Evolutionary conservation across 192 early-diverging fungal species (phyloP), one percentile per base, ranked within the genome.

Genomic region (Coemansia sp.): DNA sequence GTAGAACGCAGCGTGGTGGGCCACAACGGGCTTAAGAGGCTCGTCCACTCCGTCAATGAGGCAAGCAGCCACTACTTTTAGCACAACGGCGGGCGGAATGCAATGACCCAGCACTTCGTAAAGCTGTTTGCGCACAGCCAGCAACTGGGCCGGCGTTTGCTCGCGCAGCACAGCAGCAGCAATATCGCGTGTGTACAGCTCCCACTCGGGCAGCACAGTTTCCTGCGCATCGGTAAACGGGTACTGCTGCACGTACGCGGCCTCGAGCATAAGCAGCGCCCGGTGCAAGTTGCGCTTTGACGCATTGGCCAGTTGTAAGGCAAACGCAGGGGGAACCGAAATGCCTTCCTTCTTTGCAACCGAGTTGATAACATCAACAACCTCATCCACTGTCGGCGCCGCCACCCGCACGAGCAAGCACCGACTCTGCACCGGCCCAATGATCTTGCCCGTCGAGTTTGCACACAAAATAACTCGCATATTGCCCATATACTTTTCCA

Each of bases 401-500:
- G 92, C 85, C 2, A 99, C 90, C 5, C 97, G 85, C 38, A 98
- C 82, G 37, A 96, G 74, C 55, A 98, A 72, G 57, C 97, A 99
- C 57, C 97, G 84, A 61, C 91, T 93, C 48, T 93, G 87, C 59
- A 99, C 91, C 1, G 97, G 96, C 19, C 84, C 68, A 69, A 98
- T 96, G 70, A 99, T 94, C 74, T 92, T 94, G 45, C 88, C 89
- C 1, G 93, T 92, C 19, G 87, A 88, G 54, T 90, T 94, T 62
- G 90, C 90, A 75, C 95, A 97, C 61, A 99, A 71, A 62, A 99
- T 94, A 39, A 99, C 80, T 20, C 97, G 88, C 58, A 98, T 78
- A 73, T 95, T 97, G 57, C 68, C 70, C 85, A 93, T 93, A 74
- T 99, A 98, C 82, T 97, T 98, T 78, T 99, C 97, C 97, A 99